phyloP scores from a whole-genome alignment of 108 stramenopile genomes.

The Conticribra weissflogii region DNA sequence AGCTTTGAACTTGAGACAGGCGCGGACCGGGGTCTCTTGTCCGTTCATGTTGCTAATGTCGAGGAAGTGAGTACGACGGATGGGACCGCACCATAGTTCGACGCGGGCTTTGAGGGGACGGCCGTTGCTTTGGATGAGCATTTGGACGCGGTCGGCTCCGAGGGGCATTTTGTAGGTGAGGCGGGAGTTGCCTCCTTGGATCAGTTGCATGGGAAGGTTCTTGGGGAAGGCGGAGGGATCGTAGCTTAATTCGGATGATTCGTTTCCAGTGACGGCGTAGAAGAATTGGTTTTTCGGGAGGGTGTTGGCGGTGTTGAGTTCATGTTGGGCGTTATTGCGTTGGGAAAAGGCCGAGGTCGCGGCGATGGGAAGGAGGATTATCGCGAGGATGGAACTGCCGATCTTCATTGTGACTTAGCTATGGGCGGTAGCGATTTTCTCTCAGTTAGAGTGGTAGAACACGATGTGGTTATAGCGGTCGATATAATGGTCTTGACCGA shows the following conservation, averaged over 20 bases:
- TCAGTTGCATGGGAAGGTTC: slow-evolving; percentile 58
- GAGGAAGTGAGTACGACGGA: slow-evolving; percentile 63
- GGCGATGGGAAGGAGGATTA: not conserved
- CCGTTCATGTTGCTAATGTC: slow-evolving; percentile 71
- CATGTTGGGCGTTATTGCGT: not conserved
- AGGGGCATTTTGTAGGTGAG: slow-evolving; percentile 71
- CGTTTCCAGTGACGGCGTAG: slow-evolving; percentile 26
- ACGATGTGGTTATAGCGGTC: not conserved
- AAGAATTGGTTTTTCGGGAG: slow-evolving; percentile 36
- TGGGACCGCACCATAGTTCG: slow-evolving; percentile 74
- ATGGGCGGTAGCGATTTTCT: too few species aligned
- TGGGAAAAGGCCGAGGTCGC: not conserved
- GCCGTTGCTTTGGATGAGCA: slow-evolving; percentile 61
- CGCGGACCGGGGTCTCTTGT: slow-evolving; percentile 55
- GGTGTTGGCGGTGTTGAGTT: not conserved
- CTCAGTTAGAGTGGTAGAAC: not conserved
- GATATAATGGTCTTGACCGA: not conserved
- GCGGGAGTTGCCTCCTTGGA: slow-evolving; percentile 73
- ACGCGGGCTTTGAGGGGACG: slow-evolving; percentile 72
- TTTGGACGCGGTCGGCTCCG: slow-evolving; percentile 58
- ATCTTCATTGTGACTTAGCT: not conserved
- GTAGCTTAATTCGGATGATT: slow-evolving; percentile 33
- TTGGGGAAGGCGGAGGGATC: slow-evolving; percentile 58
- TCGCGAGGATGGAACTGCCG: not conserved
- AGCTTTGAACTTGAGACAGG: slow-evolving; percentile 76